Evolutionary conservation across 2,329 filamentous ascomycete species (phyloP).

Genomic region (Chaetomiaceae sp.): DNA sequence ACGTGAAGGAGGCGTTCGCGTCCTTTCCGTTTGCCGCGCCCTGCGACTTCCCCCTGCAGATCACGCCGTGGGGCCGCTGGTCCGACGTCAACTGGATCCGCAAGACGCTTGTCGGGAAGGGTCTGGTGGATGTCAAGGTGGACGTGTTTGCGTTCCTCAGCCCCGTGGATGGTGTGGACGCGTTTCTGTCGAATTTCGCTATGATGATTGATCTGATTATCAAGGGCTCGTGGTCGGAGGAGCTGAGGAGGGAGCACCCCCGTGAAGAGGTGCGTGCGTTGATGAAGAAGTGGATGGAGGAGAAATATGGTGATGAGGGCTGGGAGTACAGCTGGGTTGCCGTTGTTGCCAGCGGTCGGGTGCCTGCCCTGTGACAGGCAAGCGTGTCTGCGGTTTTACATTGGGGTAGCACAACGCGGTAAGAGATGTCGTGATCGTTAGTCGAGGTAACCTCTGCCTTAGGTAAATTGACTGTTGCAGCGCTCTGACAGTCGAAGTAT

Average conservation of each 20-base stretch:
- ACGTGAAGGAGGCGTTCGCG: constrained; percentile 35
- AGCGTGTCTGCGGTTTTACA: background rate
- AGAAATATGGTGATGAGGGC: constrained; percentile 33
- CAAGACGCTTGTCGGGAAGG: constrained; percentile 30
- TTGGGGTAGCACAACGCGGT: too few relatives aligned
- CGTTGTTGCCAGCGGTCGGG: constrained; percentile 24
- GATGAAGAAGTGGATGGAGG: constrained; percentile 32
- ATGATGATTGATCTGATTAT: constrained; percentile 37
- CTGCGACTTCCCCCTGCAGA: constrained; percentile 33
- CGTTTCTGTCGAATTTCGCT: constrained; percentile 31
- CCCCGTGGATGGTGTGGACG: constrained; percentile 29
- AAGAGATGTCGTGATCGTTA: too few relatives aligned
- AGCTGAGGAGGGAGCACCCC: constrained; percentile 30
- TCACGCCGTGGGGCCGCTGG: constrained; percentile 36
- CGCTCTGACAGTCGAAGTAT: too few relatives aligned
- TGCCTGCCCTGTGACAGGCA: constrained; percentile 12
- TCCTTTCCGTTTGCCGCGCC: constrained; percentile 37
- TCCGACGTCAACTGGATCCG: constrained; percentile 35
- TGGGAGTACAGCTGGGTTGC: constrained; percentile 33
- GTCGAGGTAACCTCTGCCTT: too few relatives aligned
- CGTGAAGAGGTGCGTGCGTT: constrained; percentile 33
- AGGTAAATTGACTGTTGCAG: too few relatives aligned
- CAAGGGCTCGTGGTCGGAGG: constrained; percentile 36
- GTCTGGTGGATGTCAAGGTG: constrained; percentile 36
- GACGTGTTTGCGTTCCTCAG: constrained; percentile 26